Percentiles rank a stretch among this genome's conserved stretches.
These are phyloP conservation scores for Candida orba DNA, from an alignment of 805 yeast species.

Conservation along the genomic window DNA sequence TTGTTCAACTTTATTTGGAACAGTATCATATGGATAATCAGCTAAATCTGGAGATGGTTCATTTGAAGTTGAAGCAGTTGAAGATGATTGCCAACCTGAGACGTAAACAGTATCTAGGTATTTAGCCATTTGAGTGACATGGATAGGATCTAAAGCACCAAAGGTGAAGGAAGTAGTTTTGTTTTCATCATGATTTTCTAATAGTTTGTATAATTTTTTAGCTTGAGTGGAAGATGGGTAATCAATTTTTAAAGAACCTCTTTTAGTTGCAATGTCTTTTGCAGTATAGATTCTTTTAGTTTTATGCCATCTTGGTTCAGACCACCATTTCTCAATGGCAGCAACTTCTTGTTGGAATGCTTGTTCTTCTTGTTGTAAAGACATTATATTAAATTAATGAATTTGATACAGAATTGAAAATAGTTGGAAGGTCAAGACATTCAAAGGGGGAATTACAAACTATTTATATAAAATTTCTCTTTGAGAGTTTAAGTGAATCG, in stretches of 20 bases:
- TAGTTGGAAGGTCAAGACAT: no score
- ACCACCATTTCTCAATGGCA: constrained; percentile 85
- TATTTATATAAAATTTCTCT: constrained; percentile 4
- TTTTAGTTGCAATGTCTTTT: constrained; percentile 81
- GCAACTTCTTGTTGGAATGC: constrained; percentile 44
- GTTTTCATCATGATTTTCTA: constrained; percentile 63
- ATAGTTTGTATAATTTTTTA: constrained; percentile 65
- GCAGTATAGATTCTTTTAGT: constrained; percentile 86
- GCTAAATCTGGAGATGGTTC: constrained; percentile 99
- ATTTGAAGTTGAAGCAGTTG: constrained; percentile 94
- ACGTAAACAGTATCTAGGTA: constrained; percentile 89
- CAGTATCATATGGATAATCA: constrained; percentile 97
- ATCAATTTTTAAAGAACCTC: constrained; percentile 67
- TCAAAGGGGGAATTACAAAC: not conserved
- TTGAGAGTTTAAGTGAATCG: not conserved
- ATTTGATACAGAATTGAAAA: not conserved
- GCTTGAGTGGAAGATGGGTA: constrained; percentile 79
- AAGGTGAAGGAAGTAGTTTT: constrained; percentile 81
- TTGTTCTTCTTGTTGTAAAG: constrained; percentile 17
- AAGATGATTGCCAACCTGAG: constrained; percentile 98
- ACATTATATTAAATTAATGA: constrained; percentile 1
- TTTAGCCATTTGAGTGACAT: constrained; percentile 94
- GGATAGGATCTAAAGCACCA: constrained; percentile 95
- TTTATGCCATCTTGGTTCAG: constrained; percentile 82
- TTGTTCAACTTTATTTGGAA: constrained; percentile 96